A percentile compares a stretch with the other conserved stretches of the same genome.
Evolutionary conservation across 805 yeast genomes (phyloP).

Genomic region (Pachysolen tannophilus): DNA sequence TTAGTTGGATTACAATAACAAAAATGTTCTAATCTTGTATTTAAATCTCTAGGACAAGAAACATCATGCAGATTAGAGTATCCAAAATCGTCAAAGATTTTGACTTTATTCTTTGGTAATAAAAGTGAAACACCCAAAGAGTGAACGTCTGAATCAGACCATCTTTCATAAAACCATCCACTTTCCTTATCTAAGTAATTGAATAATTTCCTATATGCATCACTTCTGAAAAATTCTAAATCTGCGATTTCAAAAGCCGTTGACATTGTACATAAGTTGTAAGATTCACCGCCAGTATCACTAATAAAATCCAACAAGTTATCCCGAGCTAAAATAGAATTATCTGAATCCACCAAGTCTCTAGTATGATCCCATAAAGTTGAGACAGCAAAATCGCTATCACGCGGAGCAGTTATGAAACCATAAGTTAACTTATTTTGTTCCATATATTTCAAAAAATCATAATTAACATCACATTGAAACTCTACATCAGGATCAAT

Average conservation of each 20-base stretch:
- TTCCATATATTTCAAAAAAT: conserved; percentile 38
- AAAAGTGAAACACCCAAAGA: conserved; percentile 28
- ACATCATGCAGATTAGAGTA: conserved; percentile 11
- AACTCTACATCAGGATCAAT: conserved; percentile 49
- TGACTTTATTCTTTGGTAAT: conserved; percentile 37
- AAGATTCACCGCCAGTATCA: conserved; percentile 23
- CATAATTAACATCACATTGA: conserved; percentile 46
- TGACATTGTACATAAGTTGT: conserved; percentile 52
- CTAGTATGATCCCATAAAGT: conserved; percentile 34
- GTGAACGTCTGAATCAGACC: conserved; percentile 49
- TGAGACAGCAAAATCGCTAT: not conserved
- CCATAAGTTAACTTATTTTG: conserved; percentile 36
- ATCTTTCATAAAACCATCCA: conserved; percentile 51
- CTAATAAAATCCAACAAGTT: conserved; percentile 34
- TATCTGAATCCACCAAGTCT: conserved; percentile 28
- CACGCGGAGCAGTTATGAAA: conserved; percentile 17
- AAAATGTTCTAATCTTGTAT: conserved; percentile 9
- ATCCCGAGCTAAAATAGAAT: conserved; percentile 30
- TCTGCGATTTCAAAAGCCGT: conserved; percentile 51
- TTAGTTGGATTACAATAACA: conserved; percentile 18
- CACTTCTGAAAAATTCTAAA: conserved; percentile 39
- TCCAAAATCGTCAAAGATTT: conserved; percentile 38
- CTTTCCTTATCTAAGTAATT: conserved; percentile 36
- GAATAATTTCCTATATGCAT: conserved; percentile 37
- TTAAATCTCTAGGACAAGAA: conserved; percentile 14